A percentile compares a stretch with the other conserved stretches of the same genome.
Evolutionary conservation across 306 rosid genomes (phyloP).

Genomic region (Trifolium subterraneum): DNA sequence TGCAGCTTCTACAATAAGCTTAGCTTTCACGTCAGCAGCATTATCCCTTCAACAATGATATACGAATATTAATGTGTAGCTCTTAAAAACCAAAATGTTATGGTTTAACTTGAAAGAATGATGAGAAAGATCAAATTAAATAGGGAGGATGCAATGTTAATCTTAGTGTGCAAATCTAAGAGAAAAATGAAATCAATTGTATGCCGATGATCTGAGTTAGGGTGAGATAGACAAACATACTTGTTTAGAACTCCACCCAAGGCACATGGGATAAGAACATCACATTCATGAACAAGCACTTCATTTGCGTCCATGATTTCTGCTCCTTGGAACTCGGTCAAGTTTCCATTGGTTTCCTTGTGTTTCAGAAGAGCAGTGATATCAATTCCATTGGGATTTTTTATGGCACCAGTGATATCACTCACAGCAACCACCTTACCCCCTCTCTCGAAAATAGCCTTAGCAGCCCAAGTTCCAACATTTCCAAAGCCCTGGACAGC

Average conservation of each 20-base stretch:
- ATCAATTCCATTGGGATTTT: conserved; percentile 65
- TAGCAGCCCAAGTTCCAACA: conserved; percentile 83
- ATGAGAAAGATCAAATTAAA: background rate
- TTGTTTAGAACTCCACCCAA: conserved; percentile 70
- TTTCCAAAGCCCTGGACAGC: conserved; percentile 68
- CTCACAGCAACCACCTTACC: conserved; percentile 75
- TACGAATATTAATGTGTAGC: background rate
- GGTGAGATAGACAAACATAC: conserved; percentile 44
- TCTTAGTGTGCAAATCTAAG: conserved; percentile 4
- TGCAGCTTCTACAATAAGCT: conserved; percentile 68
- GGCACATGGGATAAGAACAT: conserved; percentile 79
- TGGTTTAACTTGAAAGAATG: background rate
- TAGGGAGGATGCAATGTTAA: conserved; percentile 7
- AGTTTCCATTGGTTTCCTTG: conserved; percentile 43
- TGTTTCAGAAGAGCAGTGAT: conserved; percentile 61
- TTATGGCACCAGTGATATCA: conserved; percentile 74
- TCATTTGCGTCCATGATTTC: conserved; percentile 62
- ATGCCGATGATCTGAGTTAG: background rate
- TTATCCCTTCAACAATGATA: conserved; percentile 51
- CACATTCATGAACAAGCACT: conserved; percentile 72
- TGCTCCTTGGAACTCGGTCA: conserved; percentile 61
- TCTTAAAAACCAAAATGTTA: conserved; percentile 27
- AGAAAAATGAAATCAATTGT: background rate
- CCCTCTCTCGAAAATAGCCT: conserved; percentile 63
- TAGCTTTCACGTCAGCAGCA: conserved; percentile 65